These are phyloP conservation scores for Acer yangbiense DNA, from an alignment of 345 rosid genomes.

Conservation along the genomic window DNA sequence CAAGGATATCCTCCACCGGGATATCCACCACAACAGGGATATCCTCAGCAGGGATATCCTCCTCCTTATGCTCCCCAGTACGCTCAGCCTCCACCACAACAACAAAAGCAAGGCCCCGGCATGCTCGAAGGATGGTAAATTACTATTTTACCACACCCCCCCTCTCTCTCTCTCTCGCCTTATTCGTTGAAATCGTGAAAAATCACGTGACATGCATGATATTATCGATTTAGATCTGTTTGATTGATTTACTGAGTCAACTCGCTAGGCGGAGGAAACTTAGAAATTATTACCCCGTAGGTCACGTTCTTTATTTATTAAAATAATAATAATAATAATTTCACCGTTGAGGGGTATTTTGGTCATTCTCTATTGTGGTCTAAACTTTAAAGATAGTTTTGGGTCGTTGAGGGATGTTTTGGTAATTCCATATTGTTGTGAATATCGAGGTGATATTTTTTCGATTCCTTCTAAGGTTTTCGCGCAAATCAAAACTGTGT, in stretches of 20 bases:
- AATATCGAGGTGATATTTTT: not conserved
- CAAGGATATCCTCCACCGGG: conserved; percentile 64
- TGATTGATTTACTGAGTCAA: not conserved
- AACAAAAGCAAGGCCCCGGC: conserved; percentile 48
- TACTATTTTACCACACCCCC: not conserved
- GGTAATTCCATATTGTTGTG: not conserved
- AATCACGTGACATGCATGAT: too few relatives aligned
- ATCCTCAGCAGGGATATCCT: conserved; percentile 31
- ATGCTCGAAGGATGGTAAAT: conserved; percentile 74
- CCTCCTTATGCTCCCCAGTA: conserved; percentile 82
- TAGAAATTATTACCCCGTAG: too few relatives aligned
- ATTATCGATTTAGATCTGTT: not conserved
- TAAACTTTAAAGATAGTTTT: too few relatives aligned
- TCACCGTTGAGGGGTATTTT: not conserved
- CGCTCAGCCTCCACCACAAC: conserved; percentile 66
- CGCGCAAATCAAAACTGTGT: not conserved
- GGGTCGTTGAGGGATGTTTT: not conserved
- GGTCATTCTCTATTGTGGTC: not conserved
- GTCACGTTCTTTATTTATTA: not conserved
- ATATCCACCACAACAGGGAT: conserved; percentile 40
- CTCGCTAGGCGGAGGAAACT: not conserved
- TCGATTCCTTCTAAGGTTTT: not conserved
- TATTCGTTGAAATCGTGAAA: too few relatives aligned
- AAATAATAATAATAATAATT: too few relatives aligned
- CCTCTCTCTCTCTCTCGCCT: not conserved